A percentile compares a stretch with the other conserved stretches of the same genome.
These are phyloP conservation scores for Tilletia indica DNA, from an alignment of 1,284 basidiomycete species.

Conservation along the genomic window DNA sequence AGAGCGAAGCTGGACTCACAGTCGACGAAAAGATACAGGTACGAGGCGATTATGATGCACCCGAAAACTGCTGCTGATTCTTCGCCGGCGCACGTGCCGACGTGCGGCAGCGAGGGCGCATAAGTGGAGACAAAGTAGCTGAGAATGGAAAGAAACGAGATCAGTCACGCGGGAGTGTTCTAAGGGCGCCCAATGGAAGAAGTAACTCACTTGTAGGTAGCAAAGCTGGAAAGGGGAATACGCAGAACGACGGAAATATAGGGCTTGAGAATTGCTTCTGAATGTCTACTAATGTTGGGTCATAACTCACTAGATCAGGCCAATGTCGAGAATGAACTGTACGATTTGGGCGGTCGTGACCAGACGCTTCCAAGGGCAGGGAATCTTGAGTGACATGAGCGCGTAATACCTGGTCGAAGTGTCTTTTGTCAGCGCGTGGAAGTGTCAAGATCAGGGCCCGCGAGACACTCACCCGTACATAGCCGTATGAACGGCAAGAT, in stretches of 20 bases:
- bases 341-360: slow-evolving; percentile 91
- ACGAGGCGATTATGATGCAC: slow-evolving; percentile 80
- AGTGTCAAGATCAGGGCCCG: slow-evolving; percentile 15
- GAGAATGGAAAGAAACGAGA: slow-evolving; percentile 23
- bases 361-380: slow-evolving; percentile 80
- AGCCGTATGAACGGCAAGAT: slow-evolving; percentile 90
- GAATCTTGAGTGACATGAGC: slow-evolving; percentile 44
- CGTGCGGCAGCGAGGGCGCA: slow-evolving; percentile 63
- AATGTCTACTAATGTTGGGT: background rate
- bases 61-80: slow-evolving; percentile 86
- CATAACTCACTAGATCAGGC: slow-evolving; percentile 32
- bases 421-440: slow-evolving; percentile 18
- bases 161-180: background rate
- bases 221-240: background rate
- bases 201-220: slow-evolving; percentile 21
- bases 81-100: slow-evolving; percentile 81
- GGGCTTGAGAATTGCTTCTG: background rate
- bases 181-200: background rate
- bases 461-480: slow-evolving; percentile 69
- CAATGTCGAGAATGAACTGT: slow-evolving; percentile 35
- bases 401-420: slow-evolving; percentile 45
- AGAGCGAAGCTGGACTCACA: slow-evolving; percentile 13
- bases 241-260: background rate
- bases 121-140: slow-evolving; percentile 43
- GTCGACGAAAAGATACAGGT: slow-evolving; percentile 59